phyloP scores from a whole-genome alignment of 129 eudicot genomes.

The Centella asiatica region DNA sequence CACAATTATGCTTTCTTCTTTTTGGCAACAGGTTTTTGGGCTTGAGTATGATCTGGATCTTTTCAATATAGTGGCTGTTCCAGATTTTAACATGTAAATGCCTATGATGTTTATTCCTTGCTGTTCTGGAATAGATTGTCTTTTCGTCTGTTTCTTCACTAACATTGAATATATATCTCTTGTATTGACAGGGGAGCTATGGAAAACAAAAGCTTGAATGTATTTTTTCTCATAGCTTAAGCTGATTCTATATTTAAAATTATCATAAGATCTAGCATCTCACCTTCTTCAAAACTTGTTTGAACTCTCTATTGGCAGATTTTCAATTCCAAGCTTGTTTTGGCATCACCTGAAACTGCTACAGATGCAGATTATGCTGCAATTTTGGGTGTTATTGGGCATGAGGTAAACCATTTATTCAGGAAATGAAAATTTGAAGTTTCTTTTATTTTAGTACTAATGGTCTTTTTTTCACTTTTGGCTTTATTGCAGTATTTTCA shows the following conservation, averaged over 20 bases:
- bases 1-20: neutral
- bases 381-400: slow-evolving; percentile 93
- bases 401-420: slow-evolving; percentile 50
- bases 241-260: neutral
- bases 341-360: slow-evolving; percentile 99
- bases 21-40: slow-evolving; percentile 61
- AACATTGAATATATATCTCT: no score
- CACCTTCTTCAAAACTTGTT: no score
- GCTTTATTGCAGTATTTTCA: slow-evolving; percentile 70
- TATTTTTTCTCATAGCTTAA: no score
- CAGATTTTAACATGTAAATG: slow-evolving; percentile 83
- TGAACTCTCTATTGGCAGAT: slow-evolving; percentile 50
- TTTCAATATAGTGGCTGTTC: slow-evolving; percentile 89
- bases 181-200: slow-evolving; percentile 97
- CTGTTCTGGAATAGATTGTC: no score
- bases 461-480: slow-evolving; percentile 9
- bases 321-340: slow-evolving; percentile 84
- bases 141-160: neutral
- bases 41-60: slow-evolving; percentile 95
- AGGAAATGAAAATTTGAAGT: neutral
- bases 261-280: no score
- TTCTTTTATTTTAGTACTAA: neutral
- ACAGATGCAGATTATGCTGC: slow-evolving; percentile 96
- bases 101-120: neutral
- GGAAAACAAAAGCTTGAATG: slow-evolving; percentile 98